Evolutionary conservation across 306 rosid species (phyloP), one percentile per base, ranked within the genome.

Genomic region (Psophocarpus tetragonolobus): DNA sequence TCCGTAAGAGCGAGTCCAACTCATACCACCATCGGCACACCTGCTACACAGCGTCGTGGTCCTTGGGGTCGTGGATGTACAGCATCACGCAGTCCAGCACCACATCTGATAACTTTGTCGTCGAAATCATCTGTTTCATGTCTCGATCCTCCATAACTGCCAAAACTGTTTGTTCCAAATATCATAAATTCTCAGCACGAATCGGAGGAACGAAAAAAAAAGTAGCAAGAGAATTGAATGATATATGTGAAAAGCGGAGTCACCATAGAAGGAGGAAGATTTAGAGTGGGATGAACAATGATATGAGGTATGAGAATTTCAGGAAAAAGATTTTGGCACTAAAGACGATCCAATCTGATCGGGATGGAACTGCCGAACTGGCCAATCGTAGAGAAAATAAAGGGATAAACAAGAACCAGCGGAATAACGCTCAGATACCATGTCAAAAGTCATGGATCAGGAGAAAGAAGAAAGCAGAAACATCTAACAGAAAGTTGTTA

Each of bases 21-120:
- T 95, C 97, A 80, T 90, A 88, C 99, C 97, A 95, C 38, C 92
- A 87, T 67, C 77, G 75, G 86, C 99, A 92, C 18, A 95, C 99
- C 20, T 84, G 91, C 6, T 97, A 95, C 2, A 90, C 83, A 1
- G 97, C 97, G 74, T 87, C 92, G 5, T 97, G 83, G 84, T 92
- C 99, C 73, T 81, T 89, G 0, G 97, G 80, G 86, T 92, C 97
- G 60, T 87, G 75, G 44, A 95, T 88, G 85, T 89, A 92, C 77
- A 92, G 90, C 90, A 95, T 86, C 61, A 95, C 97, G 35, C 87
- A 87, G 47, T 85, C 90, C 0, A 91, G 74, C 6, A 92, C 92
- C 75, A 76, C 87, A 54, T 95, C 99, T 5, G 94, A 30, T 78
- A 88, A 71, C 33, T 71, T 82, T 1, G 58, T 2, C 4, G 66